A percentile compares a stretch with the other conserved stretches of the same genome.
phyloP scores from a whole-genome alignment of 257 asterid species.

The Penstemon eatonii region DNA sequence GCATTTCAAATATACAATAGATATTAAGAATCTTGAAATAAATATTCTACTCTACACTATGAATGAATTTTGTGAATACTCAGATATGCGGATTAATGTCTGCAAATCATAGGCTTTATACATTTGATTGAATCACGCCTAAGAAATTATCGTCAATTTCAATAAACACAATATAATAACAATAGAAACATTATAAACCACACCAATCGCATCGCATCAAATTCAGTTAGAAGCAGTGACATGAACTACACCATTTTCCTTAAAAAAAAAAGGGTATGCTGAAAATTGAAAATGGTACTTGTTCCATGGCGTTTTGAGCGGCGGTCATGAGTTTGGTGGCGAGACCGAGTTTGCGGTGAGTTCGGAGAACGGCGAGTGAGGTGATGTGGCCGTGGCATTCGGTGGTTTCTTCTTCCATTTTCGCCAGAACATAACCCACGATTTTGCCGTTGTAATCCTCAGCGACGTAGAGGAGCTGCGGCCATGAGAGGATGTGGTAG shows the following conservation, averaged over 20 bases:
- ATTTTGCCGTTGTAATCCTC: constrained; percentile 96
- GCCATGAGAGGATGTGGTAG: constrained; percentile 98
- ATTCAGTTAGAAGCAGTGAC: too few species aligned
- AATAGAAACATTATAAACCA: too few species aligned
- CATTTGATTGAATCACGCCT: neutral
- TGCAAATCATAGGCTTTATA: neutral
- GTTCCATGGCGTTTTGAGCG: constrained; percentile 98
- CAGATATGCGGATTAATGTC: neutral
- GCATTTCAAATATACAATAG: neutral
- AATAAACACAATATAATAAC: neutral
- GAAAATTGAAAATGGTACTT: constrained; percentile 39
- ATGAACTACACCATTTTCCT: too few species aligned
- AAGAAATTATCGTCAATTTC: neutral
- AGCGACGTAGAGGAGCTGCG: constrained; percentile 94
- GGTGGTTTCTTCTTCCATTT: constrained; percentile 93
- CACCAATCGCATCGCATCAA: neutral
- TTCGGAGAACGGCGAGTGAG: constrained; percentile 95
- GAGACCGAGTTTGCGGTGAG: constrained; percentile 92
- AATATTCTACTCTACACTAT: too few species aligned
- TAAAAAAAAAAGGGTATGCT: neutral
- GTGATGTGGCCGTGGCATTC: constrained; percentile 99
- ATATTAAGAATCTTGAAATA: too few species aligned
- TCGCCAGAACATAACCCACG: constrained; percentile 93
- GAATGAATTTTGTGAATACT: neutral
- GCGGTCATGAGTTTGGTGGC: constrained; percentile 99